Evolutionary conservation across 768 basidiomycete species (phyloP), one percentile per base, ranked within the genome.

Genomic region (Kwoniella heveanensis): DNA sequence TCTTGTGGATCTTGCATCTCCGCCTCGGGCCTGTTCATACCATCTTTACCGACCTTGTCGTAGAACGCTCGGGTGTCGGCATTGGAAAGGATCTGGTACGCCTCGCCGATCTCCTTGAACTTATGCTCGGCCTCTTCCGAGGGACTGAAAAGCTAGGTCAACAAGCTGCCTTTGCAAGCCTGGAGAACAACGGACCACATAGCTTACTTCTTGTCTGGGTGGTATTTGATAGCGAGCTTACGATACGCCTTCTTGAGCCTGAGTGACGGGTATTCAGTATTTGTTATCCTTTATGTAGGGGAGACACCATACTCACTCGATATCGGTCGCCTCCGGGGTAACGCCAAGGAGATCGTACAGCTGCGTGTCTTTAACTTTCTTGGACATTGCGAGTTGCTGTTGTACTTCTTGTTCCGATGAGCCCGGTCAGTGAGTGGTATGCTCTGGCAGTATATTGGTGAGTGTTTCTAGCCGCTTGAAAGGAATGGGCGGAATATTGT

Each of bases 21-120:
- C n/a, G 89, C 88, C 71, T 91, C 90, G 73, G 88, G 89, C 54
- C 68, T 67, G 47, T 86, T 70, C 70, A 89, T 91, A 86, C 90
- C 91, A 54, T 87, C 85, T 81, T 90, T 91, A 48, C 96, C 96
- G 82, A 95, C 89, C 83, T 92, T 92, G 80, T 99, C 93, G 75
- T 99, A 99, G 22, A 92, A 89, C 0, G 86, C 86, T 49, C 95
- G 86, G 48, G 89, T 79, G 82, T 98, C 91, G 85, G 78, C 90
- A 76, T 76, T 63, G 51, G 65, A 72, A 3, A 82, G 83, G 62
- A 96, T 88, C 80, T 94, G 92, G 79, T 97, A 98, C 56, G 95
- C 95, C 86, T 95, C 93, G 78, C 91, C 92, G 75, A 99, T 91
- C 50, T 96, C 91, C 81, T 97, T 95, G 83, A 99, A 99, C 83